These are phyloP conservation scores for Debaryomyces castellii DNA, from an alignment of 805 yeast genomes.

Conservation along the genomic window DNA sequence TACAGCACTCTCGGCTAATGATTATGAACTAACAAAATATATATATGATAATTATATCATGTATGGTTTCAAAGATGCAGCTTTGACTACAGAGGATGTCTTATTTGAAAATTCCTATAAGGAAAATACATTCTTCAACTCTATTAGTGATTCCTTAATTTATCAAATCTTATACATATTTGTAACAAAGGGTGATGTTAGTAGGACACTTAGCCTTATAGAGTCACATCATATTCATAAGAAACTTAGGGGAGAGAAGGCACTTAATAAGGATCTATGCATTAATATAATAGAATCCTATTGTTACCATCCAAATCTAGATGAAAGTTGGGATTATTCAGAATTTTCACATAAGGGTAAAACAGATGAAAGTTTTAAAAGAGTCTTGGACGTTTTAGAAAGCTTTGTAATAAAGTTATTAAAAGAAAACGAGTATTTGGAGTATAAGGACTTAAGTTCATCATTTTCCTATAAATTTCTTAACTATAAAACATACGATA, in stretches of 20 bases:
- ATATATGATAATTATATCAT: constrained; percentile 30
- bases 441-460: constrained; percentile 28
- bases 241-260: constrained; percentile 28
- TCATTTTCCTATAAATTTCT: constrained; percentile 29
- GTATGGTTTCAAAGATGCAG: constrained; percentile 21
- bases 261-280: constrained; percentile 32
- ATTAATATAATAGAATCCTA: constrained; percentile 34
- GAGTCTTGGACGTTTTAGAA: constrained; percentile 32
- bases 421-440: constrained; percentile 9
- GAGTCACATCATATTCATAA: constrained; percentile 38
- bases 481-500: constrained; percentile 24
- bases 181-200: constrained; percentile 37
- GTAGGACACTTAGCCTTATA: constrained; percentile 30
- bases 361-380: constrained; percentile 18
- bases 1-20: constrained; percentile 20
- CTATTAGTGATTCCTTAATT: constrained; percentile 23
- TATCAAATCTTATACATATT: constrained; percentile 29
- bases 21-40: constrained; percentile 26
- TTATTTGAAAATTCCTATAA: constrained; percentile 13
- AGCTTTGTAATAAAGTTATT: constrained; percentile 18
- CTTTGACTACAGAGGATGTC: constrained; percentile 23
- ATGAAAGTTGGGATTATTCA: constrained; percentile 8
- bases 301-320: constrained; percentile 20
- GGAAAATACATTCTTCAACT: constrained; percentile 8
- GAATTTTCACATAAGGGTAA: constrained; percentile 5